These are phyloP conservation scores for Apiospora hydei DNA, from an alignment of 2,329 filamentous ascomycete species.

Conservation along the genomic window DNA sequence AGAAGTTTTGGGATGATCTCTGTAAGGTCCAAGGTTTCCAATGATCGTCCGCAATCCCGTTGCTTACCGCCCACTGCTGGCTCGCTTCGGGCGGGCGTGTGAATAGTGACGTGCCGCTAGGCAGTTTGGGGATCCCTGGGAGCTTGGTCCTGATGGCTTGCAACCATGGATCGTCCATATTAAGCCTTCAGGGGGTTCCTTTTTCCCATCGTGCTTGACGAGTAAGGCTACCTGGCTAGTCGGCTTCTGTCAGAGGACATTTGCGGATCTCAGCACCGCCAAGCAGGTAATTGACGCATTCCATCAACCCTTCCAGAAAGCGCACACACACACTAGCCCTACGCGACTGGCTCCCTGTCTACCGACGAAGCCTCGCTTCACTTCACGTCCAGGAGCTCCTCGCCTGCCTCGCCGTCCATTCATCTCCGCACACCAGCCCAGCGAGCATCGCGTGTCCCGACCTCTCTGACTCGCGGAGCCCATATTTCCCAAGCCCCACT, in stretches of 20 bases:
- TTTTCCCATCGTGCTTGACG: not conserved
- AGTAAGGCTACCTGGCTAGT: not conserved
- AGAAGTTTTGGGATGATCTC: not conserved
- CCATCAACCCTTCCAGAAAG: slow-evolving; percentile 12
- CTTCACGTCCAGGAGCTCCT: not conserved
- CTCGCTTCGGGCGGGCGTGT: slow-evolving; percentile 1
- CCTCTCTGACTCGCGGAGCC: not conserved
- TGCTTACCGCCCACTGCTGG: not conserved
- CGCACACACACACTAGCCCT: slow-evolving; percentile 5
- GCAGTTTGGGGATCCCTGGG: not conserved
- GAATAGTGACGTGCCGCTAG: not conserved
- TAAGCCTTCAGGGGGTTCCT: slow-evolving; percentile 13
- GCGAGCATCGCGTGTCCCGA: not conserved
- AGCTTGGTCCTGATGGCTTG: not conserved
- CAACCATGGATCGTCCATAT: slow-evolving; percentile 19
- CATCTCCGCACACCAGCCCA: slow-evolving; percentile 4
- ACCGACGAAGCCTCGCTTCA: not conserved
- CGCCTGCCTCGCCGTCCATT: not conserved
- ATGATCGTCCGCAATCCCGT: slow-evolving; percentile 10
- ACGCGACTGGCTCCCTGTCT: not conserved
- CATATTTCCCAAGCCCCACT: not conserved
- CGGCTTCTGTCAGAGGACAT: not conserved
- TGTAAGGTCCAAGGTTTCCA: slow-evolving; percentile 7
- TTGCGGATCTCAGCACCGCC: not conserved
- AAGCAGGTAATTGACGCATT: not conserved